A percentile compares a stretch with the other conserved stretches of the same genome.
Evolutionary conservation across 2,329 filamentous ascomycete genomes (phyloP).

Genomic region (Aspergillus floridensis): DNA sequence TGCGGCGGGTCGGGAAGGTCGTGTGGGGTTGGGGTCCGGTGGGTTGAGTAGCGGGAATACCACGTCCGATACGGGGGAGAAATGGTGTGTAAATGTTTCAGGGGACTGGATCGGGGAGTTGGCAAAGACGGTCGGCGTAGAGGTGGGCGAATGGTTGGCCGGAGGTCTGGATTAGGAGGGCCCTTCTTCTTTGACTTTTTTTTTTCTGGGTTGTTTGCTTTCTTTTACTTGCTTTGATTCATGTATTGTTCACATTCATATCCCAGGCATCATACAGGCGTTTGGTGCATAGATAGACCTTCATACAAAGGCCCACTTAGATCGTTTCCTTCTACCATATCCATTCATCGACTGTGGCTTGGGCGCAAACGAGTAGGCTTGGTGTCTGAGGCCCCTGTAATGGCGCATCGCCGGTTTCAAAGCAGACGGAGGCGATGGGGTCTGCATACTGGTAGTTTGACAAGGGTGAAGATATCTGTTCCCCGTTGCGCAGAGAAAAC

Average conservation of each 20-base stretch:
- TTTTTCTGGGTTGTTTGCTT: not conserved
- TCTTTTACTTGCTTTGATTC: conserved; percentile 4
- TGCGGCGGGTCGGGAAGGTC: conserved; percentile 33
- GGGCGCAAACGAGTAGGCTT: conserved; percentile 34
- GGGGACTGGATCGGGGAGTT: conserved; percentile 48
- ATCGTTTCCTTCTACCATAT: conserved; percentile 27
- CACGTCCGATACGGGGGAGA: conserved; percentile 42
- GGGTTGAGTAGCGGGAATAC: conserved; percentile 36
- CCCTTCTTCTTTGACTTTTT: not conserved
- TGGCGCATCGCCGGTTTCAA: conserved; percentile 29
- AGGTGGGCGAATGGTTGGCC: conserved; percentile 46
- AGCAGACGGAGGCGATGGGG: conserved; percentile 31
- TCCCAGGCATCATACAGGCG: conserved; percentile 1
- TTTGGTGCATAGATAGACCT: conserved; percentile 1
- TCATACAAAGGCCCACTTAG: not conserved
- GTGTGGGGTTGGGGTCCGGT: conserved; percentile 21
- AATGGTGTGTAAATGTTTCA: conserved; percentile 49
- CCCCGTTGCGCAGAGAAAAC: conserved; percentile 39
- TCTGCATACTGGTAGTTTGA: conserved; percentile 25
- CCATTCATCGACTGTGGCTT: conserved; percentile 38
- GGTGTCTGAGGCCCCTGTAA: conserved; percentile 30
- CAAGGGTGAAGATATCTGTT: conserved; percentile 30
- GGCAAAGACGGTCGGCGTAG: conserved; percentile 45
- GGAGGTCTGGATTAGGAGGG: conserved; percentile 37
- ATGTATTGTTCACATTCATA: conserved; percentile 1